Percentiles rank a stretch among this genome's conserved stretches.
Evolutionary conservation across 768 basidiomycete species (phyloP).

Genomic region (Rhizopogon salebrosus): DNA sequence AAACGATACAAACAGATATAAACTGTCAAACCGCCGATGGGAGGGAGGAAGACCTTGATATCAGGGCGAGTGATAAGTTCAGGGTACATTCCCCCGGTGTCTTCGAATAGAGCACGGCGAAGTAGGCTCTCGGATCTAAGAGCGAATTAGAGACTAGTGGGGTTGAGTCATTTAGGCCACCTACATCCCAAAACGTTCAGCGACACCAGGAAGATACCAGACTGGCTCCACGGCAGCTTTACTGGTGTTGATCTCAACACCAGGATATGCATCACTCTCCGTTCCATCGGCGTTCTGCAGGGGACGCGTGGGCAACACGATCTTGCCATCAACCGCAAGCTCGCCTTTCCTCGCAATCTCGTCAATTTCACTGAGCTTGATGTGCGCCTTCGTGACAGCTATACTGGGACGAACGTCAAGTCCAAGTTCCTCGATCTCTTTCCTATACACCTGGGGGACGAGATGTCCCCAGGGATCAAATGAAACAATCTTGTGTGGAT

Average conservation of each 20-base stretch:
- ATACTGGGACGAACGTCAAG: constrained; percentile 91
- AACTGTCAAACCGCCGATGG: constrained; percentile 86
- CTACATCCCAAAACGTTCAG: constrained; percentile 89
- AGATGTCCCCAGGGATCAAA: constrained; percentile 95
- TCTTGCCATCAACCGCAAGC: constrained; percentile 72
- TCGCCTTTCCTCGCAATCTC: constrained; percentile 70
- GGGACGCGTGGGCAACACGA: constrained; percentile 68
- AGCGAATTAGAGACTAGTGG: background rate
- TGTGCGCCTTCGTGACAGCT: constrained; percentile 86
- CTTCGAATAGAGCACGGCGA: constrained; percentile 91
- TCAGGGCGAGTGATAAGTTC: constrained; percentile 94
- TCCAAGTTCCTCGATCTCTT: constrained; percentile 56
- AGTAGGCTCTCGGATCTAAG: constrained; percentile 75
- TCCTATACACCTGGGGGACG: constrained; percentile 64
- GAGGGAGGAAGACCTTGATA: constrained; percentile 93
- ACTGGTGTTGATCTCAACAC: constrained; percentile 82
- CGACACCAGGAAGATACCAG: constrained; percentile 92
- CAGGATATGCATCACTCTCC: constrained; percentile 51
- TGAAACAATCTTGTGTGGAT: constrained; percentile 77
- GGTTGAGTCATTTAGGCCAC: constrained; percentile 22
- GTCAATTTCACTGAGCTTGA: constrained; percentile 93
- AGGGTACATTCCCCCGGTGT: constrained; percentile 94
- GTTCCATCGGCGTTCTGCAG: constrained; percentile 61
- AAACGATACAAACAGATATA: constrained; percentile 68
- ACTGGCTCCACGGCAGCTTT: constrained; percentile 97